A percentile compares a stretch with the other conserved stretches of the same genome.
These are phyloP conservation scores for Eucalyptus polyanthemos DNA, from an alignment of 345 rosid genomes.

Conservation along the genomic window DNA sequence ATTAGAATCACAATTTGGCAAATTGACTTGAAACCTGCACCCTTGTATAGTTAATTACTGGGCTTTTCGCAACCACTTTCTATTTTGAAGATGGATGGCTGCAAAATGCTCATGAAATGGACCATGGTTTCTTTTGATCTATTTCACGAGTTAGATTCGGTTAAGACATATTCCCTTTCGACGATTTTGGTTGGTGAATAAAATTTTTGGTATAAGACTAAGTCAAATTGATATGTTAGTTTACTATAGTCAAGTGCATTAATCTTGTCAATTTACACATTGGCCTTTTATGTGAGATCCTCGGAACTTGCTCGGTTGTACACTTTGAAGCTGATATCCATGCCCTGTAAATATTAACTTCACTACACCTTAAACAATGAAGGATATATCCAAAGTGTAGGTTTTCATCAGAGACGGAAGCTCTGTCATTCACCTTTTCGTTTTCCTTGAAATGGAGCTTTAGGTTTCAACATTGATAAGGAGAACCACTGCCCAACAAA, in stretches of 20 bases:
- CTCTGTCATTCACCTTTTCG: not conserved
- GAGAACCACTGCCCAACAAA: rapidly evolving
- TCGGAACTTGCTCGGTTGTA: not conserved
- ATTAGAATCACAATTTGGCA: no score
- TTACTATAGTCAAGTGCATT: not conserved
- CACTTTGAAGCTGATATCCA: not conserved
- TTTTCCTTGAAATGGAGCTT: not conserved
- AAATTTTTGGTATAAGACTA: not conserved
- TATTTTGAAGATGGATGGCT: not conserved
- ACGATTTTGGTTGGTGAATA: not conserved
- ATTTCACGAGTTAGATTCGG: not conserved
- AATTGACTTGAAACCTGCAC: no score
- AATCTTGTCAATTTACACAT: not conserved
- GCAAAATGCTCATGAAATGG: not conserved
- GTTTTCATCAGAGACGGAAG: not conserved
- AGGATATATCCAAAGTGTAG: not conserved
- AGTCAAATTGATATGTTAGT: not conserved
- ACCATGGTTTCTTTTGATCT: not conserved
- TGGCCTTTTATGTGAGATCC: not conserved
- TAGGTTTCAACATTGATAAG: not conserved
- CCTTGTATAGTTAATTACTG: no score
- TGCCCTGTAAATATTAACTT: not conserved
- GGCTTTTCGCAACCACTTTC: not conserved
- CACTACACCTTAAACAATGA: not conserved
- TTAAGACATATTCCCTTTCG: not conserved